These are phyloP conservation scores for Castanea mollissima DNA, from an alignment of 306 rosid genomes.

Conservation along the genomic window DNA sequence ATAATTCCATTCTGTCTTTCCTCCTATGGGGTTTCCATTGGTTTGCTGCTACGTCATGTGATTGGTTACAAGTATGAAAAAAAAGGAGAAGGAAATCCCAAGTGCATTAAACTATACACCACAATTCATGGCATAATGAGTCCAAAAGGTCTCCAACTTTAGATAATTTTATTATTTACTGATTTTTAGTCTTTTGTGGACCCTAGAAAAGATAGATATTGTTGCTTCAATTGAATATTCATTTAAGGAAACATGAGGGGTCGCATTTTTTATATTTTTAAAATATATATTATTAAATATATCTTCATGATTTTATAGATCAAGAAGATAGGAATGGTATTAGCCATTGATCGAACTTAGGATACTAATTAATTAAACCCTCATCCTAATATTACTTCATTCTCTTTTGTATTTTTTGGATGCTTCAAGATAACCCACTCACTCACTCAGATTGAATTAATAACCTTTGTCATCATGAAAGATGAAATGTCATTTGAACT, in stretches of 20 bases:
- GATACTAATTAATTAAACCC: too few species aligned
- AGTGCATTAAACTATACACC: constrained; percentile 5
- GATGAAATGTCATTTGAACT: too few species aligned
- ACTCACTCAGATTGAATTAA: too few species aligned
- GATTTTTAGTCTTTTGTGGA: not conserved
- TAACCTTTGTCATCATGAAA: too few species aligned
- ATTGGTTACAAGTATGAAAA: constrained; percentile 18
- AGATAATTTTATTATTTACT: not conserved
- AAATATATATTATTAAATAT: too few species aligned
- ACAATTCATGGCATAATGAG: constrained; percentile 20
- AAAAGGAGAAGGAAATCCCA: not conserved
- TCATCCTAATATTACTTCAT: too few species aligned
- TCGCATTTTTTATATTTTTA: not conserved
- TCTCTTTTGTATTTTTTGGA: too few species aligned
- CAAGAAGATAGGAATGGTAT: not conserved
- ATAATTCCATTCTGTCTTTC: constrained; percentile 13
- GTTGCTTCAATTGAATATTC: not conserved
- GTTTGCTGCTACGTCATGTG: constrained; percentile 25
- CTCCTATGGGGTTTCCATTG: not conserved
- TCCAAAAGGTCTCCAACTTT: constrained; percentile 12
- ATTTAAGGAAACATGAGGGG: constrained; percentile 10
- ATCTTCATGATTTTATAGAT: too few species aligned
- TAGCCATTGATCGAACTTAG: too few species aligned
- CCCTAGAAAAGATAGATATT: not conserved
- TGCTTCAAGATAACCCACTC: too few species aligned